Percentiles rank a stretch among this genome's conserved stretches.
These are phyloP conservation scores for Paecilomyces sp. DNA, from an alignment of 2,329 filamentous ascomycete genomes.

Conservation along the genomic window DNA sequence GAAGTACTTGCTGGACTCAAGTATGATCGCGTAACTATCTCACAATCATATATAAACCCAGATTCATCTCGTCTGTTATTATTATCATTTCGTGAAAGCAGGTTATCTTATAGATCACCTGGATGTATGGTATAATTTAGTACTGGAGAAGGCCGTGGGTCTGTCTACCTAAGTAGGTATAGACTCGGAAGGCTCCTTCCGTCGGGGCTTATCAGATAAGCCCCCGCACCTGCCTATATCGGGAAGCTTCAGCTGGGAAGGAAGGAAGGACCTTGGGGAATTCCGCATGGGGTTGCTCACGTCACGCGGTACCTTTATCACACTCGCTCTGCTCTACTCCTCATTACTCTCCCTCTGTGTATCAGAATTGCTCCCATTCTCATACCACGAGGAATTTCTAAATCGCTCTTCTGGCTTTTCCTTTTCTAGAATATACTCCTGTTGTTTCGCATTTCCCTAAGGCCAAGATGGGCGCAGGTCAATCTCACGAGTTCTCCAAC, in stretches of 20 bases:
- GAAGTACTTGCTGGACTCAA: no score
- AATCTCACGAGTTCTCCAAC: slow-evolving; percentile 2
- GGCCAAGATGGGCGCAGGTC: slow-evolving; percentile 6
- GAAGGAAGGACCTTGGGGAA: not conserved
- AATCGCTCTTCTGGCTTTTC: not conserved
- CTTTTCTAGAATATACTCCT: not conserved
- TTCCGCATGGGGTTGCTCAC: not conserved
- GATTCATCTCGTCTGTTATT: no score
- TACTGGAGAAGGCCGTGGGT: no score
- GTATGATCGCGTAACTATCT: no score
- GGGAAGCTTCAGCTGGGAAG: not conserved
- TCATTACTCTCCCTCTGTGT: not conserved
- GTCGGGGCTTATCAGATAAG: not conserved
- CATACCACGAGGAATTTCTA: not conserved
- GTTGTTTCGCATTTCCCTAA: not conserved
- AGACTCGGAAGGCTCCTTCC: not conserved
- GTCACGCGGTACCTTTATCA: not conserved
- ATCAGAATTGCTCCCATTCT: not conserved
- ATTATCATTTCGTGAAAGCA: no score
- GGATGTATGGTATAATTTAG: no score
- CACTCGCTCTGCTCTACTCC: not conserved
- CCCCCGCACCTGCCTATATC: slow-evolving; percentile 1
- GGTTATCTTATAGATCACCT: no score
- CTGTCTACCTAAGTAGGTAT: no score
- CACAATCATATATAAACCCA: no score